Evolutionary conservation across 2,329 filamentous ascomycete genomes (phyloP), one percentile per base, ranked within the genome.

Genomic region (Alternaria atra): DNA sequence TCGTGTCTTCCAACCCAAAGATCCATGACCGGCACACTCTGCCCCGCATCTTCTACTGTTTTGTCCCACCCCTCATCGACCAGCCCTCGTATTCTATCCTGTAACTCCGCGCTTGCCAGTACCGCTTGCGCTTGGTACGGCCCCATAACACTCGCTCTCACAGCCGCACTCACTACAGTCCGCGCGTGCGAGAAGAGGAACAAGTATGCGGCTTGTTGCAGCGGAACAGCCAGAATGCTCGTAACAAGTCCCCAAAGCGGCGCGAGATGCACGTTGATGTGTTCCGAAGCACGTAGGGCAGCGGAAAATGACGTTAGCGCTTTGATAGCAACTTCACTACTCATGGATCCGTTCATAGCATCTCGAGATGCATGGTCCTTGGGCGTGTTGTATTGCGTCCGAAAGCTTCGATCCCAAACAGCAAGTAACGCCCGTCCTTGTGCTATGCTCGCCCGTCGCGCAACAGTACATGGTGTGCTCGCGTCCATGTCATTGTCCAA

Each of bases 1-100:
- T 95, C 92, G 77, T 95, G 92, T 73, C 92, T 85, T 4, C 92
- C 92, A 72, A 93, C 84, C 91, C 92, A 95, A 32, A 95, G 76
- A 80, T 95, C 92, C 86, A 94, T 89, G 2, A 89, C 85, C 1
- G 92, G 92, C 63, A 93, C 89, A 56, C 83, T 88, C 81, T 94
- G 91, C 5, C 90, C 91, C 4, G 91, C 91, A 64, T 89, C 85
- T 58, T 91, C 88, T 0, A 90, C 81, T 1, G 70, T 76, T 58
- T 82, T 86, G 13, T 82, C 68, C 86, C 86, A 89, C 70, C 90
- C 88, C 58, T 85, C 79, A 52, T 84, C 81, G 8, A 94, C 83
- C 58, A 88, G 84, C 2, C 78, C 81, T 25, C 82, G 77, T 25
- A 94, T 86, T 68, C 87, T 80, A 2, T 73, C 74, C 77, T 88